Conservation (phyloP, 2,329 filamentous ascomycete genomes). For the Trematosphaeria pertusa region DNA sequence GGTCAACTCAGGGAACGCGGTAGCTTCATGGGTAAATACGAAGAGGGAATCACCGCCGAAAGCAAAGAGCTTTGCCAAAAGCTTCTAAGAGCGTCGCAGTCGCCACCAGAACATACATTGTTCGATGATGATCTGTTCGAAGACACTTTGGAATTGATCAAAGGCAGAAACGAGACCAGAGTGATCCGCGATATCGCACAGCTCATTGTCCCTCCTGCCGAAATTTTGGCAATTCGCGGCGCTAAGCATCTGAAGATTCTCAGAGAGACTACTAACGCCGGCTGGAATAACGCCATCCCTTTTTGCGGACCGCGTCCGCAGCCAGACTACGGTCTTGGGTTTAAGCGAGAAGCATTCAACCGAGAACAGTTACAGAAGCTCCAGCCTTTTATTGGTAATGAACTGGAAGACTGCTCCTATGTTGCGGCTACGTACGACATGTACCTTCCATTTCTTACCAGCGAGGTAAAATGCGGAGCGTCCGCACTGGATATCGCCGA, state of each 20-base stretch:
- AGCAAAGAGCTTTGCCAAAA: slow-evolving; percentile 21
- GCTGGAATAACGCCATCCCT: slow-evolving; percentile 18
- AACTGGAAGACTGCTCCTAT: slow-evolving; percentile 12
- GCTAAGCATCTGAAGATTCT: slow-evolving; percentile 20
- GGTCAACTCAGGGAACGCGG: slow-evolving; percentile 17
- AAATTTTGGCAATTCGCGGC: slow-evolving; percentile 15
- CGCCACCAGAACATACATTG: slow-evolving; percentile 19
- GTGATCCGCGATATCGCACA: slow-evolving; percentile 18
- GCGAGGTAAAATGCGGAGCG: slow-evolving; percentile 24
- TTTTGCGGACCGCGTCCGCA: slow-evolving; percentile 23
- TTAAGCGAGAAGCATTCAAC: slow-evolving; percentile 23
- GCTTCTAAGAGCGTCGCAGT: slow-evolving; percentile 16
- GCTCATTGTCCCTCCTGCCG: slow-evolving; percentile 19
- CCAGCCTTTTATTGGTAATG: slow-evolving; percentile 29
- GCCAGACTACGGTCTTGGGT: slow-evolving; percentile 24
- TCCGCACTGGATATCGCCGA: slow-evolving; percentile 24
- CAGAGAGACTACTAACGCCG: slow-evolving; percentile 18
- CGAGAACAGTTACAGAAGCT: slow-evolving; percentile 23
- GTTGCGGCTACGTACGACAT: slow-evolving; percentile 25
- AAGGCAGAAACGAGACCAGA: slow-evolving; percentile 26
- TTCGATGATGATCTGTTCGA: slow-evolving; percentile 42
- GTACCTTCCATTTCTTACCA: slow-evolving; percentile 27
- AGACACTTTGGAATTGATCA: slow-evolving; percentile 38
- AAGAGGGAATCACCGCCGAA: slow-evolving; percentile 15
- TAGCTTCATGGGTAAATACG: slow-evolving; percentile 22